Evolutionary conservation across 345 rosid genomes (phyloP), one percentile per base, ranked within the genome.

Genomic region (Camelina hispida): DNA sequence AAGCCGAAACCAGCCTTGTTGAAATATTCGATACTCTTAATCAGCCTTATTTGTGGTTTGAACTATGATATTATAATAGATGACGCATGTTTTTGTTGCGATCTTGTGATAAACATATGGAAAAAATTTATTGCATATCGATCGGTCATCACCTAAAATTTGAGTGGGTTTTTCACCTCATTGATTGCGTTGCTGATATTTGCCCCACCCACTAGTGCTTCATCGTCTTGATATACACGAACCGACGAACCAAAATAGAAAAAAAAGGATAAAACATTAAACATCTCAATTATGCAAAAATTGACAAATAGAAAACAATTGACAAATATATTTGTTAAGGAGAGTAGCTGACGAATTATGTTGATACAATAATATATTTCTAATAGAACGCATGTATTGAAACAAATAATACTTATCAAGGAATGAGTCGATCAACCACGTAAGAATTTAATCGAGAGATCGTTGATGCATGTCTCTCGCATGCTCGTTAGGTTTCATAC

Each of bases 401-500:
- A 48, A 55, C 57, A 37, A 46, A 56, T 23, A 70, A 37, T 56
- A 40, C 25, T 44, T 30, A 28, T 28, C 25, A 44, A 42, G 10
- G 47, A 71, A 63, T 44, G 40, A 54, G n/a, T 50, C 52, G 43
- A 43, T 43, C 40, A 48, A 46, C 64, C 28, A 77, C 60, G 67
- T 65, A 37, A 56, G 50, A 56, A 20, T 40, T 20, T 35, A 43
- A 51, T 10, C 7, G 43, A 66, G 66, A 72, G 73, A 66, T 72
- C 69, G 74, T 78, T 72, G 81, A 72, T 78, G 78, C 78, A 78
- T 78, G 74, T 73, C 78, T 66, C 81, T 78, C 69, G 78, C 78
- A 72, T 60, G 69, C 73, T 72, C 78, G 53, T 78, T 61, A 51
- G 69, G 78, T 78, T 72, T 53, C 65, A 53, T 43, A 53, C 73